These are phyloP conservation scores for Emmonsiellopsis sp. DNA, from an alignment of 2,329 filamentous ascomycete species.

Conservation along the genomic window DNA sequence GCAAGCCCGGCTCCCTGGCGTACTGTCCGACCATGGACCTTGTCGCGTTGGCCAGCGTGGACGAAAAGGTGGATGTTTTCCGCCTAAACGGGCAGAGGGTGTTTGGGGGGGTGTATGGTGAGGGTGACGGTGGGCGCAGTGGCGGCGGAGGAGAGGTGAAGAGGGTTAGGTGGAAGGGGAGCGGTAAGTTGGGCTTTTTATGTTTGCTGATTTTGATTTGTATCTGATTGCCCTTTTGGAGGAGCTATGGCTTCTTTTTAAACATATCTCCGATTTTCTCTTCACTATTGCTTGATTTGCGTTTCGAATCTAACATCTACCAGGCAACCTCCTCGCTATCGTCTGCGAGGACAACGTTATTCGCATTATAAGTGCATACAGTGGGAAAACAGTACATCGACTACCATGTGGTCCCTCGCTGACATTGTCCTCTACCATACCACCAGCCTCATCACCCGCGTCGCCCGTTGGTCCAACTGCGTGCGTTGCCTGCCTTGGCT, in stretches of 20 bases:
- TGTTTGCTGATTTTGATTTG: constrained; percentile 3
- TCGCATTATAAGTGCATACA: constrained; percentile 69
- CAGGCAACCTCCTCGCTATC: constrained; percentile 62
- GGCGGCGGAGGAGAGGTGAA: constrained; percentile 26
- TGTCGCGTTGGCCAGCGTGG: constrained; percentile 59
- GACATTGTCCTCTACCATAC: constrained; percentile 43
- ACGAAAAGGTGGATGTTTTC: constrained; percentile 64
- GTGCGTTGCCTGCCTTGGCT: constrained; percentile 42
- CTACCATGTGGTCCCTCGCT: constrained; percentile 36
- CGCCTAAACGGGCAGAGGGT: constrained; percentile 67
- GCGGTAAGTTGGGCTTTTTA: constrained; percentile 44
- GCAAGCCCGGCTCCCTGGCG: constrained; percentile 46
- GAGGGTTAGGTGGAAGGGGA: constrained; percentile 55
- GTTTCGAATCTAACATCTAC: constrained; percentile 3
- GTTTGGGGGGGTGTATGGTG: constrained; percentile 41
- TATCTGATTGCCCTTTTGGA: neutral
- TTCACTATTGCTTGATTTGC: constrained; percentile 1
- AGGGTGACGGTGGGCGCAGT: constrained; percentile 32
- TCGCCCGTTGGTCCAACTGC: constrained; percentile 28
- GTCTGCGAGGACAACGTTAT: constrained; percentile 76
- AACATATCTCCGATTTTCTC: neutral
- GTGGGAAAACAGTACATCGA: constrained; percentile 69
- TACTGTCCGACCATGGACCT: constrained; percentile 84
- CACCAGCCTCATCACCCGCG: constrained; percentile 39
- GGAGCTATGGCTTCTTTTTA: neutral